These are phyloP conservation scores for Fraxinus angustifolia DNA, from an alignment of 305 asterid species.

Conservation along the genomic window DNA sequence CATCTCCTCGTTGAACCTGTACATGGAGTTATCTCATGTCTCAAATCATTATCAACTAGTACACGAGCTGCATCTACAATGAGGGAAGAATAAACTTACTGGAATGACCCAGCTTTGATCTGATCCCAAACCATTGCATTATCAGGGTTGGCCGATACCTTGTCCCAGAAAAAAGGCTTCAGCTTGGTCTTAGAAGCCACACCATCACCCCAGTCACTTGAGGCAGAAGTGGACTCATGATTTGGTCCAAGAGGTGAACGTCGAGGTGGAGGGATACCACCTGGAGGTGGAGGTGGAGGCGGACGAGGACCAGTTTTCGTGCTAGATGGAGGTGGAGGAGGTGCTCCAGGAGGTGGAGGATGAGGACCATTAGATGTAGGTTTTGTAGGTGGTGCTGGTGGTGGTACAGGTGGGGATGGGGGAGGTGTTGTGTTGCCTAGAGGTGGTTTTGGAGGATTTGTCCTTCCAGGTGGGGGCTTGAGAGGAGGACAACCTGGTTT, in stretches of 20 bases:
- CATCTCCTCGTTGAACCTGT: constrained; percentile 57
- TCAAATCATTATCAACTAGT: not conserved
- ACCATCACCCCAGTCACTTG: constrained; percentile 17
- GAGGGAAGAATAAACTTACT: constrained; percentile 30
- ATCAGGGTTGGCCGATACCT: constrained; percentile 48
- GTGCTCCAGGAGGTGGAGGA: constrained; percentile 34
- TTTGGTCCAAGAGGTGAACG: constrained; percentile 25
- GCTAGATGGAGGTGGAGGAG: constrained; percentile 31
- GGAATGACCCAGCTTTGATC: constrained; percentile 53
- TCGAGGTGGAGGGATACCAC: constrained; percentile 32
- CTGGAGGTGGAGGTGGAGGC: constrained; percentile 43
- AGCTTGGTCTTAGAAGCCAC: constrained; percentile 44
- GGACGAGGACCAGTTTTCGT: constrained; percentile 29
- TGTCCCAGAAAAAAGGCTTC: constrained; percentile 63
- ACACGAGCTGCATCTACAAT: not conserved
- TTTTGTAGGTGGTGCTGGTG: constrained; percentile 31
- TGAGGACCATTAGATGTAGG: constrained; percentile 30
- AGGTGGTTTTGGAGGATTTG: constrained; percentile 10
- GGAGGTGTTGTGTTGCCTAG: constrained; percentile 7
- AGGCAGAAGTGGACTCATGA: constrained; percentile 21
- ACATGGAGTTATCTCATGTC: constrained; percentile 7
- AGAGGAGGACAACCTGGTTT: constrained; percentile 36
- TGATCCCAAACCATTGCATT: constrained; percentile 62
- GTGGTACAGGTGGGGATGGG: constrained; percentile 19
- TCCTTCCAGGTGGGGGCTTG: constrained; percentile 54